Conservation (phyloP, 257 asterid genomes). For the Solanum medicagineum region DNA sequence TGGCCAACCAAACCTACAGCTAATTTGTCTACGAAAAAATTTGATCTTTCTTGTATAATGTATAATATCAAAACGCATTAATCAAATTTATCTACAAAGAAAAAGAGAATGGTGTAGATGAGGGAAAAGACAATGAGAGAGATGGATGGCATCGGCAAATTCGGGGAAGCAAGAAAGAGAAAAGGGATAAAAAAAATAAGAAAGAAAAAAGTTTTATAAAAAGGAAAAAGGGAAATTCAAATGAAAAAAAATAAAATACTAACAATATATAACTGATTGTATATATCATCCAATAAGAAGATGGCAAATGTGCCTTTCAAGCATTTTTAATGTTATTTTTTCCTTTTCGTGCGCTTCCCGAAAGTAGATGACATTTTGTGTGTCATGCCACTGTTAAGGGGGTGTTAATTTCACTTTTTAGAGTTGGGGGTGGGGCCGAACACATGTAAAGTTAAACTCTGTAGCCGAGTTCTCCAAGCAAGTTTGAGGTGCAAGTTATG, state of each 20-base stretch:
- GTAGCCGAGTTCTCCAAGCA: neutral
- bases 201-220: neutral
- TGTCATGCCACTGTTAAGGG: neutral
- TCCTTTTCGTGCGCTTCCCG: neutral
- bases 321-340: neutral
- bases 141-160: neutral
- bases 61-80: neutral
- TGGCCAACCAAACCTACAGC: neutral
- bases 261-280: neutral
- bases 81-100: neutral
- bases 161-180: neutral
- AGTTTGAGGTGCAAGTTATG: neutral
- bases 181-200: neutral
- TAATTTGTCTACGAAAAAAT: neutral
- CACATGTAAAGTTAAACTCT: neutral
- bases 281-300: neutral
- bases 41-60: neutral
- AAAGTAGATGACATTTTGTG: neutral
- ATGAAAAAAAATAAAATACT: neutral
- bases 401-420: neutral
- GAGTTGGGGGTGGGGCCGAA: neutral
- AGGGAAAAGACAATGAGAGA: neutral
- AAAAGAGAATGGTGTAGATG: neutral
- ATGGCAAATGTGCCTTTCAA: neutral
- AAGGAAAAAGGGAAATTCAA: too few species aligned